Evolutionary conservation across 2,329 filamentous ascomycete species (phyloP).

Genomic region (Myotisia sp.): DNA sequence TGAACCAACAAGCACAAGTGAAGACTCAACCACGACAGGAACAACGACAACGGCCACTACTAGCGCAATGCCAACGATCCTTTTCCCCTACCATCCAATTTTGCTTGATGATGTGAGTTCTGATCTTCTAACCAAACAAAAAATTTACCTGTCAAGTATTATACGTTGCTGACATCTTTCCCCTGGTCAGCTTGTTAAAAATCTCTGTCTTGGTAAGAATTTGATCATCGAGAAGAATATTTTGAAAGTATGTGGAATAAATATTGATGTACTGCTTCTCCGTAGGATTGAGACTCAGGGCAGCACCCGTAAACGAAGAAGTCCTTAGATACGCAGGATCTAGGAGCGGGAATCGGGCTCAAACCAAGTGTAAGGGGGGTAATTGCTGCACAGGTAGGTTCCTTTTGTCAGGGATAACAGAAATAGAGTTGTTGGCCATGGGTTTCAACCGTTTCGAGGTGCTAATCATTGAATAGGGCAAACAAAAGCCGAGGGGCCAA

Average conservation of each 20-base stretch:
- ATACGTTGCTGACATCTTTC: too few relatives aligned
- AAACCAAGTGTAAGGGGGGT: conserved; percentile 1
- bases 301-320: conserved; percentile 2
- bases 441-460: background rate
- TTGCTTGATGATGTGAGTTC: conserved; percentile 4
- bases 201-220: conserved; percentile 4
- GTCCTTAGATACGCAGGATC: conserved; percentile 1
- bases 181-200: conserved; percentile 4
- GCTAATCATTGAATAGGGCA: background rate
- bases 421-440: background rate
- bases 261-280: too few relatives aligned
- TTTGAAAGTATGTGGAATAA: too few relatives aligned
- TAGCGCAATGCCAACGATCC: conserved; percentile 3
- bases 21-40: background rate
- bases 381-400: conserved; percentile 2
- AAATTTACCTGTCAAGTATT: background rate
- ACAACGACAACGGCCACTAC: conserved; percentile 1
- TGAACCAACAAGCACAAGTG: background rate
- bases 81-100: conserved; percentile 1
- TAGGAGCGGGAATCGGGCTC: background rate
- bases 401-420: too few relatives aligned
- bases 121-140: background rate
- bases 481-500: background rate
- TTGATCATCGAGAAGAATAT: too few relatives aligned
- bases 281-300: too few relatives aligned